phyloP scores from a whole-genome alignment of 2,329 filamentous ascomycete genomes.

The Alternaria panax region DNA sequence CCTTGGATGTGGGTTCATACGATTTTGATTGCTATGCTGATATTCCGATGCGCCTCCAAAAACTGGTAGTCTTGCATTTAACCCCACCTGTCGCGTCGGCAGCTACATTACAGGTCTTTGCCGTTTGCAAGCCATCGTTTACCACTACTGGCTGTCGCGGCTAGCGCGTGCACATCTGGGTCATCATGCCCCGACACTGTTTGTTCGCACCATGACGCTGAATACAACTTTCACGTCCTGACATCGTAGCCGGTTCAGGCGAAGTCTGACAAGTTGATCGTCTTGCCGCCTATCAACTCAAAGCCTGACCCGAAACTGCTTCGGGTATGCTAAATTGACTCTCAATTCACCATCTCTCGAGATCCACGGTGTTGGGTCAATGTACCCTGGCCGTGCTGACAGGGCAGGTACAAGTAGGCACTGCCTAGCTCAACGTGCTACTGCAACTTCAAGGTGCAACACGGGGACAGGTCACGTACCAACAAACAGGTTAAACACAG shows the following conservation, averaged over 20 bases:
- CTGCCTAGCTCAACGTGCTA: neutral
- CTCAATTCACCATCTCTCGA: neutral
- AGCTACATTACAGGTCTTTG: neutral
- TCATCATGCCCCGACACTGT: neutral
- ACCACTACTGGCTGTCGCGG: neutral
- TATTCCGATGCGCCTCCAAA: neutral
- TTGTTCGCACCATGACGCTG: neutral
- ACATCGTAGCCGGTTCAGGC: neutral
- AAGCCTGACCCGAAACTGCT: neutral
- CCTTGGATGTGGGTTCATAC: neutral
- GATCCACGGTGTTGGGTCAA: neutral
- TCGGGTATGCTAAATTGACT: neutral
- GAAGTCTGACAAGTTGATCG: neutral
- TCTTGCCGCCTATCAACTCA: neutral
- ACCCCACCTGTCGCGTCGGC: neutral
- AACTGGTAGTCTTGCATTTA: neutral
- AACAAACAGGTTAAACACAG: conserved; percentile 18
- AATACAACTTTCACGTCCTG: neutral
- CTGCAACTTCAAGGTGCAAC: conserved; percentile 25
- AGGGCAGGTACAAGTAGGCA: neutral
- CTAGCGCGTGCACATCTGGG: neutral
- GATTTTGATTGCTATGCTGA: conserved; percentile 3
- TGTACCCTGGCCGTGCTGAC: conserved; percentile 1
- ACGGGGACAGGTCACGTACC: conserved; percentile 10
- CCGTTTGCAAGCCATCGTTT: neutral